Percentiles rank a stretch among this genome's conserved stretches.
These are phyloP conservation scores for Vigna hirtella DNA, from an alignment of 306 rosid genomes.

Conservation along the genomic window DNA sequence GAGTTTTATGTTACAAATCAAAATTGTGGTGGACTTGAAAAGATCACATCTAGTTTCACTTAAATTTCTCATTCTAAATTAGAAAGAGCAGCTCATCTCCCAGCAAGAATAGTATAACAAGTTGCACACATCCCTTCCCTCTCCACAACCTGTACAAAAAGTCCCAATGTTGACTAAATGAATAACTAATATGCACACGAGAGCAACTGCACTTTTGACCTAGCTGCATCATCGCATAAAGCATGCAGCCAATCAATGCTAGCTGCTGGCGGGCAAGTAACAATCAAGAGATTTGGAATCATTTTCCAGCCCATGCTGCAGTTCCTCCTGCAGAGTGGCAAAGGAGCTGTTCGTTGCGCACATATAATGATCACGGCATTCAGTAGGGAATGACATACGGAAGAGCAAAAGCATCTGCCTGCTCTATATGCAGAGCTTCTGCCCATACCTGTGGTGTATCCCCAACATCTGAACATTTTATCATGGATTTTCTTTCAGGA, in stretches of 20 bases:
- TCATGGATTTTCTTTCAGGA: constrained; percentile 50
- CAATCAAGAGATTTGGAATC: constrained; percentile 46
- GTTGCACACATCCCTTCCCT: constrained; percentile 55
- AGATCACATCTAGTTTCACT: constrained; percentile 76
- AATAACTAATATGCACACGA: constrained; percentile 46
- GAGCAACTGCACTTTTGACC: constrained; percentile 42
- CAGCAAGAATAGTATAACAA: constrained; percentile 56
- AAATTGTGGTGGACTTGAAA: constrained; percentile 84
- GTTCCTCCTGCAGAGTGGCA: constrained; percentile 39
- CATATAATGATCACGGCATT: constrained; percentile 46
- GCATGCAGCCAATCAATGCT: constrained; percentile 45
- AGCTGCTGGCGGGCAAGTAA: constrained; percentile 46
- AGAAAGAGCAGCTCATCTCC: constrained; percentile 62
- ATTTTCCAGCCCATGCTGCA: constrained; percentile 42
- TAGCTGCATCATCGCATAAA: constrained; percentile 38
- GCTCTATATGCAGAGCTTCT: constrained; percentile 74
- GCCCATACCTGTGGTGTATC: constrained; percentile 78
- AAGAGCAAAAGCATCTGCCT: constrained; percentile 70
- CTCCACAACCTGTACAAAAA: constrained; percentile 52
- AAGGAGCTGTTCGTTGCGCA: constrained; percentile 46
- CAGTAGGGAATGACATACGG: constrained; percentile 94
- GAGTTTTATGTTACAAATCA: constrained; percentile 92
- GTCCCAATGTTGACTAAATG: constrained; percentile 46
- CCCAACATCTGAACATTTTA: constrained; percentile 51
- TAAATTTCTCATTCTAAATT: constrained; percentile 60